Evolutionary conservation across 495 filamentous ascomycete genomes (phyloP).

Genomic region (Penicillium chermesinum): DNA sequence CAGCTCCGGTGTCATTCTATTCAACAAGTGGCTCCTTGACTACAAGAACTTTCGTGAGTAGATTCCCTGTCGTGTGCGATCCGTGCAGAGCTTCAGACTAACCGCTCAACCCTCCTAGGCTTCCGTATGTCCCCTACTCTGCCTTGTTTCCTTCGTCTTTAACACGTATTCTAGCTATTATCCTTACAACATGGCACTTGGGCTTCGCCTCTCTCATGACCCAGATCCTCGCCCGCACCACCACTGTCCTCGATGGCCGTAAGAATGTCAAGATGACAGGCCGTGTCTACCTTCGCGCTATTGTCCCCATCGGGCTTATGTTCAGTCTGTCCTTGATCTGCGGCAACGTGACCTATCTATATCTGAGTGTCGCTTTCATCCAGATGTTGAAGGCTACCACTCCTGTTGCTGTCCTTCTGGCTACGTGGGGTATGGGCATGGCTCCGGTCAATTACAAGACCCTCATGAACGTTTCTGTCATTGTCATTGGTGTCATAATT

Average conservation of each 20-base stretch:
- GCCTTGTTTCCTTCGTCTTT: constrained; percentile 6
- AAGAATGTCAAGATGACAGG: constrained; percentile 94
- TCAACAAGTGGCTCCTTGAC: constrained; percentile 97
- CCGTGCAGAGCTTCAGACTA: too few relatives aligned
- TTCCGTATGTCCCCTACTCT: constrained; percentile 7
- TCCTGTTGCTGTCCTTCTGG: constrained; percentile 81
- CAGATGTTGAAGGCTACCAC: constrained; percentile 98
- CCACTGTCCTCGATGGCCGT: constrained; percentile 78
- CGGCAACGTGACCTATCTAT: constrained; percentile 88
- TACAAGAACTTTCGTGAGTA: constrained; percentile 76
- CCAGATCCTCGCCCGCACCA: constrained; percentile 80
- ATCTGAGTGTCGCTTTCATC: constrained; percentile 90
- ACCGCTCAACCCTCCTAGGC: constrained; percentile 5
- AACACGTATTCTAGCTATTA: constrained; percentile 42
- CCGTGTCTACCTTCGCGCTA: constrained; percentile 80
- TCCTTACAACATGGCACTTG: constrained; percentile 92
- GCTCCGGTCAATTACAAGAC: constrained; percentile 71
- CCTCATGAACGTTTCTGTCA: constrained; percentile 79
- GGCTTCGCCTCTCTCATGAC: constrained; percentile 85
- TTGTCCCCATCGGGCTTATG: constrained; percentile 88
- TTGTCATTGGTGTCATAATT: constrained; percentile 85
- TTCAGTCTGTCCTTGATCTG: constrained; percentile 94
- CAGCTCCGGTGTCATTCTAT: constrained; percentile 90
- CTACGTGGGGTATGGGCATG: constrained; percentile 77
- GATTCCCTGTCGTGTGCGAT: too few relatives aligned